Percentiles rank a stretch among this genome's conserved stretches.
Conservation (phyloP, 768 basidiomycete species). For the Dentipellis fragilis region DNA sequence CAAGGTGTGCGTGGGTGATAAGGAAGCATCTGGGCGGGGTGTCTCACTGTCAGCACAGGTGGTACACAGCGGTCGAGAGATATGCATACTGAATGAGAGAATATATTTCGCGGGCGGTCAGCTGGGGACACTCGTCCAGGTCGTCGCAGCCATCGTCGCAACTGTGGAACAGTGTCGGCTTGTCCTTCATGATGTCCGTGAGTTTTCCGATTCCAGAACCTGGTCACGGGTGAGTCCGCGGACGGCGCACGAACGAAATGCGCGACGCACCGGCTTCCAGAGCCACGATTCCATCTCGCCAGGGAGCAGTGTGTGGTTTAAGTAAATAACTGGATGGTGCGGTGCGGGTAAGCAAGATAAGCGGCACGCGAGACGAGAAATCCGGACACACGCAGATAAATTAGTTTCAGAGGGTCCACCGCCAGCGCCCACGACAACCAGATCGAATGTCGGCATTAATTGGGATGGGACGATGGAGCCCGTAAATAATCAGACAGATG, state of each 20-base stretch:
- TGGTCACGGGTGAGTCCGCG: constrained; percentile 18
- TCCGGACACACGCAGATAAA: constrained; percentile 61
- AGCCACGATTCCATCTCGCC: constrained; percentile 76
- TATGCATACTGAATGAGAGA: not conserved
- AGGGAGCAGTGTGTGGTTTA: constrained; percentile 54
- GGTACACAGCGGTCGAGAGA: not conserved
- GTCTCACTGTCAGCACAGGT: not conserved
- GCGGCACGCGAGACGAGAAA: constrained; percentile 5
- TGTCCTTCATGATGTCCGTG: constrained; percentile 41
- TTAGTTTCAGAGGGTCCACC: constrained; percentile 90
- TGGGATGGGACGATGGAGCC: too few relatives aligned
- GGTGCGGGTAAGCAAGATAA: constrained; percentile 4
- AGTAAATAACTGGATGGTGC: constrained; percentile 63
- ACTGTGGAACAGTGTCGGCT: constrained; percentile 44
- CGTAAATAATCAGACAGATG: too few relatives aligned
- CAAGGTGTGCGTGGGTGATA: constrained; percentile 83
- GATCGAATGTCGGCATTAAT: constrained; percentile 46
- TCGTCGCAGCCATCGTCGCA: not conserved
- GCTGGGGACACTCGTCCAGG: not conserved
- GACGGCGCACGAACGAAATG: not conserved
- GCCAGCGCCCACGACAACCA: constrained; percentile 65
- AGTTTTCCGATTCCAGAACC: constrained; percentile 86
- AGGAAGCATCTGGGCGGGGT: constrained; percentile 55
- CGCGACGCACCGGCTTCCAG: constrained; percentile 72
- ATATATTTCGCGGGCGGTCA: not conserved